Conservation (phyloP, 1,284 basidiomycete genomes). For the Pholiota adiposa region DNA sequence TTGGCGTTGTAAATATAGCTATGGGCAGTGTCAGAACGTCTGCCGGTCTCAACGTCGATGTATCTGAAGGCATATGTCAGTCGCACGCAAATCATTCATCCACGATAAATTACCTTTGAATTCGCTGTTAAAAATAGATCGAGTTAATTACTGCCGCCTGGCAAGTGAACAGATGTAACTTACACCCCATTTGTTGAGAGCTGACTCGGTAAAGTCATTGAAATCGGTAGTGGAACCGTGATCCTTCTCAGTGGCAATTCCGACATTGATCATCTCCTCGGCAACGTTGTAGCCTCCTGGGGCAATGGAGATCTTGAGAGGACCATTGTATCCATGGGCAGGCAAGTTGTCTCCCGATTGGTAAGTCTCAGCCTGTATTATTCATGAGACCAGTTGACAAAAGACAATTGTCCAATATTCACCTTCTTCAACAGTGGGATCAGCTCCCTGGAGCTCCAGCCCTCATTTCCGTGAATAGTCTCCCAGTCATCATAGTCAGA, state of each 20-base stretch:
- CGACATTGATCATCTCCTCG: slow-evolving; percentile 50
- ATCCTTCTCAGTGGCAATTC: slow-evolving; percentile 46
- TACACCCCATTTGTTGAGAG: slow-evolving; percentile 6
- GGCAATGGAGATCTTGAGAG: slow-evolving; percentile 52
- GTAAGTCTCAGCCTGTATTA: slow-evolving; percentile 54
- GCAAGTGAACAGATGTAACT: neutral
- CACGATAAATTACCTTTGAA: neutral
- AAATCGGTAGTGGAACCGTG: slow-evolving; percentile 44
- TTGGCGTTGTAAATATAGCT: slow-evolving; percentile 58
- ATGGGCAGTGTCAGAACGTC: slow-evolving; percentile 62
- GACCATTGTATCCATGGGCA: slow-evolving; percentile 58
- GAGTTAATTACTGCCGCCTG: neutral
- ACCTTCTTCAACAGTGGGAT: slow-evolving; percentile 60
- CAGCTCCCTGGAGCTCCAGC: slow-evolving; percentile 56
- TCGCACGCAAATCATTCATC: neutral
- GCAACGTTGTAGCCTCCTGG: slow-evolving; percentile 41
- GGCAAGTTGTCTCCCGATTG: slow-evolving; percentile 33
- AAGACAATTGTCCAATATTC: neutral
- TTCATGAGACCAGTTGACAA: neutral
- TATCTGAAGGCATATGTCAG: slow-evolving; percentile 39
- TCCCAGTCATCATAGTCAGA: slow-evolving; percentile 67
- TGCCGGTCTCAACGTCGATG: slow-evolving; percentile 55
- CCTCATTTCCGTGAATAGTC: slow-evolving; percentile 47
- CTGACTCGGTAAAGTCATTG: slow-evolving; percentile 29
- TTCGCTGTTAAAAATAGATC: slow-evolving; percentile 31